Percentiles rank a stretch among this genome's conserved stretches.
phyloP scores from a whole-genome alignment of 2,329 filamentous ascomycete species.

The Exutisphaerella laricina region DNA sequence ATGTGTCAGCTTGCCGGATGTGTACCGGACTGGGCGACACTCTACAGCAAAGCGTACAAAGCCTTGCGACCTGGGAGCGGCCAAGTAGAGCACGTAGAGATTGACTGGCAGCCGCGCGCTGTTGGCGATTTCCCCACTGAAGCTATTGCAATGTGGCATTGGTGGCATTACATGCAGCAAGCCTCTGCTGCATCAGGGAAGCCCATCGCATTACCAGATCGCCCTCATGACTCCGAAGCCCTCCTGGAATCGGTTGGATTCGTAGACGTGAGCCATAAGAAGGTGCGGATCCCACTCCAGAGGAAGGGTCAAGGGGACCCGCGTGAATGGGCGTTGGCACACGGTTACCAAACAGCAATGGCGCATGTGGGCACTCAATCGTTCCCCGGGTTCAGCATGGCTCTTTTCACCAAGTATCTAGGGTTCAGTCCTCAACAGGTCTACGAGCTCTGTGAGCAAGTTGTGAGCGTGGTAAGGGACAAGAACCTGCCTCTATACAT shows the following conservation, averaged over 20 bases:
- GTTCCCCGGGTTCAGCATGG: constrained; percentile 28
- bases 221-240: constrained; percentile 54
- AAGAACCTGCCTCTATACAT: constrained; percentile 50
- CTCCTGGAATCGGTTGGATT: constrained; percentile 68
- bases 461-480: constrained; percentile 33
- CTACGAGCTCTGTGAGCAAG: constrained; percentile 57
- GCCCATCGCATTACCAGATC: constrained; percentile 63
- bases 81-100: constrained; percentile 79
- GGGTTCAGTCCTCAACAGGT: constrained; percentile 57
- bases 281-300: constrained; percentile 61
- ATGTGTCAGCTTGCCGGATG: constrained; percentile 73
- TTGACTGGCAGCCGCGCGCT: constrained; percentile 72
- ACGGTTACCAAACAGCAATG: constrained; percentile 79
- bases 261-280: constrained; percentile 63
- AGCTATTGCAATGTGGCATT: constrained; percentile 55
- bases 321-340: constrained; percentile 62
- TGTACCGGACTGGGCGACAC: constrained; percentile 66
- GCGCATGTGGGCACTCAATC: constrained; percentile 30
- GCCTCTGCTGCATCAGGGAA: constrained; percentile 62
- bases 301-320: constrained; percentile 57
- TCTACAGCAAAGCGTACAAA: constrained; percentile 60
- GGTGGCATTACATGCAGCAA: constrained; percentile 63
- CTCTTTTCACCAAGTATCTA: constrained; percentile 56
- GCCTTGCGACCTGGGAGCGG: constrained; percentile 72
- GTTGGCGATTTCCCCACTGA: constrained; percentile 47